Evolutionary conservation across 2,329 filamentous ascomycete species (phyloP).

Genomic region (Botrytis fragariae): DNA sequence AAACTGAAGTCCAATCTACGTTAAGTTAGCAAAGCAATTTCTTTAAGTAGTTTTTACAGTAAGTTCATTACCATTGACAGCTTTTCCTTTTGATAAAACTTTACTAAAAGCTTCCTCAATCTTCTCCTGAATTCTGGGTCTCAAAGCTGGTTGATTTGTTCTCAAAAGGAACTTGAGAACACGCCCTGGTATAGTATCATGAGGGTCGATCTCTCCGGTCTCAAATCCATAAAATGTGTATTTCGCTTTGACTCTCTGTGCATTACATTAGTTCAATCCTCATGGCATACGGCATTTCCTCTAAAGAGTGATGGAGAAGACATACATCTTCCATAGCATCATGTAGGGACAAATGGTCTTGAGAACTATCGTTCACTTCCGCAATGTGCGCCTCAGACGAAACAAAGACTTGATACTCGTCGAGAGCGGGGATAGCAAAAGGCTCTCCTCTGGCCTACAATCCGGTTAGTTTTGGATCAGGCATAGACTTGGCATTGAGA

Average conservation of each 20-base stretch:
- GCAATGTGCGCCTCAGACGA: not conserved
- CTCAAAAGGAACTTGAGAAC: not conserved
- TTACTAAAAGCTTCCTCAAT: not conserved
- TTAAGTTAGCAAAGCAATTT: not conserved
- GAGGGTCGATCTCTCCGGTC: not conserved
- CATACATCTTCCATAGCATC: constrained; percentile 3
- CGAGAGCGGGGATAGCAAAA: not conserved
- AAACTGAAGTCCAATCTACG: not conserved
- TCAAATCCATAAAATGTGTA: not conserved
- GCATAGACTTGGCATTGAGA: not conserved
- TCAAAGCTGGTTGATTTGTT: not conserved
- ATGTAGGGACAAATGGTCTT: not conserved
- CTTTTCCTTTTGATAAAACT: not conserved
- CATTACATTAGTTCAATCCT: not conserved
- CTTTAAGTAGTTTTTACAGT: not conserved
- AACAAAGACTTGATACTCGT: not conserved
- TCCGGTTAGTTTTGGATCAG: not conserved
- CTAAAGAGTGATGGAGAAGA: not conserved
- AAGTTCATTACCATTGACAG: not conserved
- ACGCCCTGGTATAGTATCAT: not conserved
- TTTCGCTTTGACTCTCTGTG: not conserved
- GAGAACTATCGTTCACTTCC: not conserved
- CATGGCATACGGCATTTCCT: not conserved
- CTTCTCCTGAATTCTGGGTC: not conserved
- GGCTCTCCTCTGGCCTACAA: not conserved